Base-by-base conservation (phyloP, 2,329 filamentous ascomycete species). In the Trichophyton schoenleinii region DNA sequence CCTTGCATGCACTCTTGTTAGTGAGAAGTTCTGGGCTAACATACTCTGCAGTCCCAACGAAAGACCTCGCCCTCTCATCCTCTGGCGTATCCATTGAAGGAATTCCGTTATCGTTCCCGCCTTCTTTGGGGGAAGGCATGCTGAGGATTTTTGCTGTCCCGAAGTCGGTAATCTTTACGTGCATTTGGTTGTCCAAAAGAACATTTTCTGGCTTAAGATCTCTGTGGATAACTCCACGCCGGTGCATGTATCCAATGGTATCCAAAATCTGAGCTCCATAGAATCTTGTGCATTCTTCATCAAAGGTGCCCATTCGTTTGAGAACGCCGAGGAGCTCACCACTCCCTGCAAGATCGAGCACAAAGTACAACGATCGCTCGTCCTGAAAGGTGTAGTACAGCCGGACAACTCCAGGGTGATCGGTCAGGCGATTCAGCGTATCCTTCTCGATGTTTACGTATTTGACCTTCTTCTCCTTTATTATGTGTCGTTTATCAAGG, bases 361-460 rank as follows among this genome's bases (percentile, higher is more conserved):
- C 94, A 72, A 97, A 99, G 76, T 99, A 99, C 2, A 99, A 79
- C 2, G 91, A 97, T 22, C 88, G 83, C 72, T 97, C 92, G 74
- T 99, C 94, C 73, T 99, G 94, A 70, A 99, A 99, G 1, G 94
- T 99, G 75, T 99, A 99, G 75, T 97, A 99, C 49, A 99, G 81
- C 64, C 94, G 88, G 62, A 99, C 91, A 63, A 99, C 92, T 20
- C 94, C 94, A 5, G 94, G 94, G 70, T 99, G 94, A 65, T 99
- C 92, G 2, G 92, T 97, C 62, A 99, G 79, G 65, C 94, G 86
- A 71, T 99, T 99, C 61, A 99, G 80, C 0, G 94, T 97, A 75
- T 99, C 92, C 77, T 96, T 96, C 75, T 99, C 94, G 69, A 99
- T 99, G 75, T 97, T 99, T 75, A 99, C 94, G 71, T 99, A 99